A percentile compares a stretch with the other conserved stretches of the same genome.
These are phyloP conservation scores for Alternaria solani DNA, from an alignment of 2,329 filamentous ascomycete genomes.

Conservation along the genomic window DNA sequence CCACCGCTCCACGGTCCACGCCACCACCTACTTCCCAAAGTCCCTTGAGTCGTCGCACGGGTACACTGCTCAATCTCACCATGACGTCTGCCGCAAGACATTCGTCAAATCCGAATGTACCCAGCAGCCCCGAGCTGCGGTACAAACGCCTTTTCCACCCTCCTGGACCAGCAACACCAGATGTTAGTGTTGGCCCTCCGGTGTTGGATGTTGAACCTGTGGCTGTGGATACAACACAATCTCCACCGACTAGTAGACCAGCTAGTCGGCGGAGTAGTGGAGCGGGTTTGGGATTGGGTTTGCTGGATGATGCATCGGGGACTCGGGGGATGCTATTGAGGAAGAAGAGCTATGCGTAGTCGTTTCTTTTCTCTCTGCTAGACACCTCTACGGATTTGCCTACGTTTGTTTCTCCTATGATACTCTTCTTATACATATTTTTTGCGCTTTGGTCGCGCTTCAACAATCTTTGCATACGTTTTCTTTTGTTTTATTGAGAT, in stretches of 20 bases:
- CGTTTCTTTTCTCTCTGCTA: neutral
- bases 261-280: slow-evolving; percentile 30
- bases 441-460: neutral
- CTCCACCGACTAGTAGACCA: slow-evolving; percentile 15
- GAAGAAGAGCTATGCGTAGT: slow-evolving; percentile 24
- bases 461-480: neutral
- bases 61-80: slow-evolving; percentile 31
- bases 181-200: slow-evolving; percentile 21
- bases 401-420: neutral
- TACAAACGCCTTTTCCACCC: slow-evolving; percentile 56
- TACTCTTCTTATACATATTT: slow-evolving; percentile 8
- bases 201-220: slow-evolving; percentile 1
- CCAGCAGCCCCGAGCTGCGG: slow-evolving; percentile 51
- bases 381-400: neutral
- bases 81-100: slow-evolving; percentile 32
- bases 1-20: slow-evolving; percentile 38
- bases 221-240: neutral
- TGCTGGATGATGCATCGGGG: slow-evolving; percentile 41
- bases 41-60: slow-evolving; percentile 24
- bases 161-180: slow-evolving; percentile 24
- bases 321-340: slow-evolving; percentile 44
- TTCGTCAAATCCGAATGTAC: slow-evolving; percentile 10
- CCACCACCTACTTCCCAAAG: slow-evolving; percentile 15
- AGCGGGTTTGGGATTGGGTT: slow-evolving; percentile 15
- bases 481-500: neutral